These are phyloP conservation scores for Cardamine resedifolia DNA, from an alignment of 345 rosid species.

Conservation along the genomic window DNA sequence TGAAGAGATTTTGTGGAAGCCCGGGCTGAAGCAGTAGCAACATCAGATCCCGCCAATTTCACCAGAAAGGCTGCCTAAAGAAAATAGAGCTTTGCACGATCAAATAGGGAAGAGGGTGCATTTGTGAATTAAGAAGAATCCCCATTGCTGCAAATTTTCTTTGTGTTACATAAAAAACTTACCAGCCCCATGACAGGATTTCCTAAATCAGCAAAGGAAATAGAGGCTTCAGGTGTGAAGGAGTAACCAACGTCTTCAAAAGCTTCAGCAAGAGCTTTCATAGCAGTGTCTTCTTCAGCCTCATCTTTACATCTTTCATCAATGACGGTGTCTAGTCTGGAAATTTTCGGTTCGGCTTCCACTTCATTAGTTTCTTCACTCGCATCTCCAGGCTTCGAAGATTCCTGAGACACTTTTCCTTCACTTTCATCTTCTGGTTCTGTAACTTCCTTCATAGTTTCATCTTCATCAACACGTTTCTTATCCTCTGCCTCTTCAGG, in stretches of 20 bases:
- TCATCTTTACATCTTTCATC: conserved; percentile 46
- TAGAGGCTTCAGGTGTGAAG: conserved; percentile 55
- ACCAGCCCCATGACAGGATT: conserved; percentile 99
- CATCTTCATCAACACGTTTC: conserved; percentile 53
- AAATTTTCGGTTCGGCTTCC: conserved; percentile 43
- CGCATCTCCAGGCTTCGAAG: conserved; percentile 45
- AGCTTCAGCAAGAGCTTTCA: conserved; percentile 82
- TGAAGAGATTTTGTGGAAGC: conserved; percentile 64
- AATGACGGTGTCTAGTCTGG: conserved; percentile 42
- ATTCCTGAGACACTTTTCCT: conserved; percentile 43
- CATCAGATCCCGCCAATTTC: conserved; percentile 60
- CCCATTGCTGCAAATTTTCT: background rate
- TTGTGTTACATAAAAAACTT: conserved; percentile 37
- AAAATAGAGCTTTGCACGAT: conserved; percentile 20
- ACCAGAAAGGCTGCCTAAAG: conserved; percentile 77
- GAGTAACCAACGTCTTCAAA: conserved; percentile 80
- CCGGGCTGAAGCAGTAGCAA: conserved; percentile 72
- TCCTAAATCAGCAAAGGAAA: conserved; percentile 91
- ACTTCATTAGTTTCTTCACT: conserved; percentile 38
- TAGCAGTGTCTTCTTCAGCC: conserved; percentile 52
- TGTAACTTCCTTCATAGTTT: conserved; percentile 48
- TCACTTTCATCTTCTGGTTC: conserved; percentile 56
- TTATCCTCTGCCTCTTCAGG: conserved; percentile 56
- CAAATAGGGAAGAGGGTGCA: conserved; percentile 8
- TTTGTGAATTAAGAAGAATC: background rate